Evolutionary conservation across 75 land plant species (phyloP).

Genomic region (Cupressus sempervirens): DNA sequence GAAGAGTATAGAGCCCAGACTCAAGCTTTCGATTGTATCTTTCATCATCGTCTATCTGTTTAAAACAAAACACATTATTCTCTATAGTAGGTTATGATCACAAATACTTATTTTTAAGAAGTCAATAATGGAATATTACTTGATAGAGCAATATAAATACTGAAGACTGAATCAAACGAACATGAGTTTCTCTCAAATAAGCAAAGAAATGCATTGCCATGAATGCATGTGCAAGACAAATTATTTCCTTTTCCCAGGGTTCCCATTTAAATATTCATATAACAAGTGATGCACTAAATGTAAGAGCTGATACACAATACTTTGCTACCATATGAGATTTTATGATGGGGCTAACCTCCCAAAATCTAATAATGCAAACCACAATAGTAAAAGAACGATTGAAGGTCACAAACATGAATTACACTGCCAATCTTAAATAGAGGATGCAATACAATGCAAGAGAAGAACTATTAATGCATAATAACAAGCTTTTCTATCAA

Average conservation of each 20-base stretch:
- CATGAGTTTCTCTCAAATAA: neutral
- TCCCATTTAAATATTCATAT: neutral
- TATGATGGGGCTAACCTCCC: too few species aligned
- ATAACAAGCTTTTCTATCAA: too few species aligned
- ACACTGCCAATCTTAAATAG: too few species aligned
- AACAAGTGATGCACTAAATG: neutral
- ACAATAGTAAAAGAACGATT: too few species aligned
- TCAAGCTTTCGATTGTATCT: conserved; percentile 82
- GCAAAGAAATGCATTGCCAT: neutral
- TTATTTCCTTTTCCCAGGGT: neutral
- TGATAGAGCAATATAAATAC: neutral
- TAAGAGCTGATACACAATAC: too few species aligned
- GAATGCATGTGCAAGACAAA: neutral
- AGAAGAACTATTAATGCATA: too few species aligned
- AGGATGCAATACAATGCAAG: too few species aligned
- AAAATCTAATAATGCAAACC: too few species aligned
- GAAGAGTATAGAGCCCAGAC: conserved; percentile 93
- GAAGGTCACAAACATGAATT: too few species aligned
- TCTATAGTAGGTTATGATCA: neutral
- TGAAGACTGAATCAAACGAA: neutral
- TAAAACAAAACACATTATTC: neutral
- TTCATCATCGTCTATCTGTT: conserved; percentile 96
- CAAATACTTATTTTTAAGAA: neutral
- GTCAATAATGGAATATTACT: neutral
- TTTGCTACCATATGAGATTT: too few species aligned